Conservation (phyloP, 495 filamentous ascomycete genomes). For the Aspergillus homomorphus region DNA sequence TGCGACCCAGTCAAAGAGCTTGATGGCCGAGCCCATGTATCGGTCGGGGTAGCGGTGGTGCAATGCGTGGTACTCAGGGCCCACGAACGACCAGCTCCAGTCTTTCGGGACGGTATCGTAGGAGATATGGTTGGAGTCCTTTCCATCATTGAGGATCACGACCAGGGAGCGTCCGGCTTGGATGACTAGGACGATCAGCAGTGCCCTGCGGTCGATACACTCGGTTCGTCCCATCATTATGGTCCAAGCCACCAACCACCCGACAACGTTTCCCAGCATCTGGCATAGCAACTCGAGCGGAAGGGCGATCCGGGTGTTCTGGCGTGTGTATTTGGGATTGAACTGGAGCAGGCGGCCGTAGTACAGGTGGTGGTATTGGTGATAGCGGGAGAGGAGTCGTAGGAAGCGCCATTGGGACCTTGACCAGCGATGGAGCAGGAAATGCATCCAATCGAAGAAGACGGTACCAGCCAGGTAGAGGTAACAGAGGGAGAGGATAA, state of each 20-base stretch:
- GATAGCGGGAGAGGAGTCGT: slow-evolving; percentile 15
- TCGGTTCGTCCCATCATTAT: background rate
- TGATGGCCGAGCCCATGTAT: slow-evolving; percentile 24
- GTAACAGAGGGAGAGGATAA: background rate
- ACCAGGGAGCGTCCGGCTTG: slow-evolving; percentile 5
- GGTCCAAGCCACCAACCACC: slow-evolving; percentile 1
- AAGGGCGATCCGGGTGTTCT: slow-evolving; percentile 18
- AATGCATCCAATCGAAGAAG: slow-evolving; percentile 22
- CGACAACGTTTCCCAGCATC: slow-evolving; percentile 10
- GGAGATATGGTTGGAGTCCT: slow-evolving; percentile 19
- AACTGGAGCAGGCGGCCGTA: slow-evolving; percentile 20
- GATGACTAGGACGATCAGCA: slow-evolving; percentile 1
- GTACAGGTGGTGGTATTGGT: slow-evolving; percentile 25
- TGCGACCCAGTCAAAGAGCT: slow-evolving; percentile 22
- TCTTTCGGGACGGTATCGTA: slow-evolving; percentile 20
- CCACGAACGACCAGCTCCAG: slow-evolving; percentile 16
- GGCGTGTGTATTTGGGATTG: slow-evolving; percentile 15
- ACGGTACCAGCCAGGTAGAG: slow-evolving; percentile 17
- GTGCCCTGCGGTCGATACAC: background rate
- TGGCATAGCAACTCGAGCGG: slow-evolving; percentile 18
- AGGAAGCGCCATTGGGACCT: slow-evolving; percentile 16
- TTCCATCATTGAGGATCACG: slow-evolving; percentile 15
- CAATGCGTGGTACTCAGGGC: slow-evolving; percentile 22
- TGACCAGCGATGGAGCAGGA: slow-evolving; percentile 18
- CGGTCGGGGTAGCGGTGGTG: slow-evolving; percentile 24